Evolutionary conservation across 352 stramenopile species (phyloP).

Genomic region (Achlya hypogyna): DNA sequence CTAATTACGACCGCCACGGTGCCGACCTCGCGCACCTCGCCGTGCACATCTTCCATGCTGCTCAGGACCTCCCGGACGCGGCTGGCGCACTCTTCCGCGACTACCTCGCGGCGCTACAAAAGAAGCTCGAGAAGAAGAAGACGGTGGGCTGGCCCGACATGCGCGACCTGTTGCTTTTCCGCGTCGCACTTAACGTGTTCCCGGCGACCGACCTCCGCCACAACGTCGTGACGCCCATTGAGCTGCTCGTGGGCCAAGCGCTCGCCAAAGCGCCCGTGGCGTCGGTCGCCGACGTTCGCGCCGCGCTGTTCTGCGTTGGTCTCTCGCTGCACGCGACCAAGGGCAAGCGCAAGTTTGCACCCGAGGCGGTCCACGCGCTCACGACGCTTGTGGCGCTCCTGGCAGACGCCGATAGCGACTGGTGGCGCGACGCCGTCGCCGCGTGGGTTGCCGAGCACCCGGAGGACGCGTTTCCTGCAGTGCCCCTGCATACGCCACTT

Average conservation of each 20-base stretch:
- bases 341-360: constrained; percentile 40
- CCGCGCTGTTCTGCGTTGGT: constrained; percentile 11
- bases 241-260: constrained; percentile 86
- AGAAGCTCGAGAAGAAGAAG: constrained; percentile 78
- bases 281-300: neutral
- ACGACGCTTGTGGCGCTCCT: neutral
- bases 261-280: neutral
- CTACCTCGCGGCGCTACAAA: constrained; percentile 85
- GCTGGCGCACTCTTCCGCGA: constrained; percentile 83
- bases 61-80: constrained; percentile 85
- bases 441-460: constrained; percentile 28
- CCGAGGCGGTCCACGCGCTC: constrained; percentile 57
- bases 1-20: constrained; percentile 38
- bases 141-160: constrained; percentile 80
- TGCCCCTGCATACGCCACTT: constrained; percentile 25
- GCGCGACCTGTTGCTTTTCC: constrained; percentile 86
- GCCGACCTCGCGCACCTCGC: constrained; percentile 71
- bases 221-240: constrained; percentile 87
- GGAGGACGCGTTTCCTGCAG: constrained; percentile 3
- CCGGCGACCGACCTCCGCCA: constrained; percentile 91
- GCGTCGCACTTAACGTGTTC: constrained; percentile 85
- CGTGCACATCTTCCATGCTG: constrained; percentile 81
- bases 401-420: constrained; percentile 33
- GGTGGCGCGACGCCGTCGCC: constrained; percentile 41
- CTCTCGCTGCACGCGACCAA: constrained; percentile 60